Percentiles rank a stretch among this genome's conserved stretches.
Conservation (phyloP, 208 protist species). For the Acanthamoeba lenticulata region DNA sequence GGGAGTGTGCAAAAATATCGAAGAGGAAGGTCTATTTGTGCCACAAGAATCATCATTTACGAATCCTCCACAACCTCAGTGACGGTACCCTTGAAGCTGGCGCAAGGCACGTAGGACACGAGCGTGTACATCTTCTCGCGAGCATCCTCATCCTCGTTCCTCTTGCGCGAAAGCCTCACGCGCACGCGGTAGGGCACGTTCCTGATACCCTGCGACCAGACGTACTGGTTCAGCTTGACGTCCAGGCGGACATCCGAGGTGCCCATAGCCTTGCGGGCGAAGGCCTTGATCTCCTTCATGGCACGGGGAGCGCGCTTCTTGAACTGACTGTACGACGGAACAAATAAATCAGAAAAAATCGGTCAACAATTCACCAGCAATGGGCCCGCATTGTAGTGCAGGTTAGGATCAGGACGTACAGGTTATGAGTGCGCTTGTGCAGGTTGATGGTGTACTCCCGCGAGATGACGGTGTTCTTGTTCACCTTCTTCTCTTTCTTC, state of each 20-base stretch:
- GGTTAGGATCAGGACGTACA: slow-evolving; percentile 78
- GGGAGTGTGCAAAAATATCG: background rate
- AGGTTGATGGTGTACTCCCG: slow-evolving; percentile 98
- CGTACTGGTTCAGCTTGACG: slow-evolving; percentile 95
- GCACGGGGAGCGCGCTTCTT: slow-evolving; percentile 96
- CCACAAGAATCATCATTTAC: slow-evolving; percentile 44
- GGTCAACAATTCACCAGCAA: background rate
- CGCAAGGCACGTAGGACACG: slow-evolving; percentile 83
- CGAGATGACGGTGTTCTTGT: slow-evolving; percentile 83
- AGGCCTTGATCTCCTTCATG: slow-evolving; percentile 95
- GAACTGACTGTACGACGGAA: slow-evolving; percentile 91
- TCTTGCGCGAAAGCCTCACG: slow-evolving; percentile 92
- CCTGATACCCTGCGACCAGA: slow-evolving; percentile 96
- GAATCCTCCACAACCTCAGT: slow-evolving; percentile 80
- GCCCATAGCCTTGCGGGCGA: slow-evolving; percentile 95
- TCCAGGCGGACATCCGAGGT: slow-evolving; percentile 98
- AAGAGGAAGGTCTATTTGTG: background rate
- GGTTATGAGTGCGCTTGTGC: slow-evolving; percentile 94
- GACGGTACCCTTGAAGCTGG: slow-evolving; percentile 81
- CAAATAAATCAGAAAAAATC: background rate
- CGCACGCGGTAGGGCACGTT: slow-evolving; percentile 95
- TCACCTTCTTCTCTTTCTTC: slow-evolving; percentile 78
- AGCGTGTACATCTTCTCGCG: slow-evolving; percentile 90
- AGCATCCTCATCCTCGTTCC: slow-evolving; percentile 92
- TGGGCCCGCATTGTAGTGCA: background rate